Evolutionary conservation across 805 yeast genomes (phyloP), one percentile per base, ranked within the genome.

Genomic region (Candida bentonensis): DNA sequence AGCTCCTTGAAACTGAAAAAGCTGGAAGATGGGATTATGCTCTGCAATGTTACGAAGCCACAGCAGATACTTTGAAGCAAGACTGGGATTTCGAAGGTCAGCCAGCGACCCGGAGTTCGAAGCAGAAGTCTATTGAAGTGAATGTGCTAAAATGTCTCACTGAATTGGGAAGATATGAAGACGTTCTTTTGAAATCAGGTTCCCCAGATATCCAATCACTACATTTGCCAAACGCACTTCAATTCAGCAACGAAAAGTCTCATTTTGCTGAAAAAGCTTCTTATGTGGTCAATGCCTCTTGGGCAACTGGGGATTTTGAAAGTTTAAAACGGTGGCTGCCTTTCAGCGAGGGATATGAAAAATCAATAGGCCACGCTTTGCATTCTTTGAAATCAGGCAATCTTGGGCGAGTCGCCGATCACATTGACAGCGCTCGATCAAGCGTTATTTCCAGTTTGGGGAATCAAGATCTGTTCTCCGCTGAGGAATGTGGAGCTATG

Each of bases 11-110:
- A 46, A 77, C 89, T 44, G 92, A 86, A 52, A 87, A 83, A 51
- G 79, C 84, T 42, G 86, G 83, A 34, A 81, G 81, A 53, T 87
- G 96, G 95, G 70, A 77, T 34, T 72, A 85, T 53, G 94, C 96
- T 0, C 82, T 85, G 49, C 87, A 84, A 48, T 85, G 95, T 28
- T 79, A 85, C 52, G 79, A 78, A 40, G 83, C 80, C 0, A 61
- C 82, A 40, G 76, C 83, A 2, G 67, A 66, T 13, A 52, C 56
- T 33, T 47, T 60, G 20, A 56, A 63, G 3, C 45, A 30, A 17
- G 17, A 40, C 44, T 71, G 57, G 53, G 62, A 55, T 20, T 27
- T 49, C 2, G 40, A 46, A 1, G 22, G 27, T 11, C n/a, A n/a
- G n/a, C n/a, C n/a, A n/a, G n/a, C n/a, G n/a, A n/a, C n/a, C n/a